Base-by-base conservation (phyloP, 495 filamentous ascomycete species). In the Tuber umbilicatum region DNA sequence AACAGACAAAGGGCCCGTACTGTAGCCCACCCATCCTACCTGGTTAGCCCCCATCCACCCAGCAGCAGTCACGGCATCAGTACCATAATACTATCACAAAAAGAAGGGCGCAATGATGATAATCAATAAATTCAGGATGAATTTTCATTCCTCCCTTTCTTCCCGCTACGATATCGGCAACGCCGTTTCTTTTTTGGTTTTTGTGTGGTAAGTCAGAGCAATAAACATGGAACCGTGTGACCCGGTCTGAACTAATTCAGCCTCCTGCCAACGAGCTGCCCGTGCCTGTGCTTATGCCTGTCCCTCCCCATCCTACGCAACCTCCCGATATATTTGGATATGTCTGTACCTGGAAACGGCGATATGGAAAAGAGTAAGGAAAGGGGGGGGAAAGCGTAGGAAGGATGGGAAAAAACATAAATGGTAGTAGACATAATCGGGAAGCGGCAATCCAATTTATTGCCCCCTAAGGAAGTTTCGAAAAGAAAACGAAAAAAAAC, bases 301-400 rank as follows among this genome's bases (percentile, higher is more conserved):
- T 60, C n/a, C n/a, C 55, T 17, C 50, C n/a, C 50, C 10, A 60
- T 10, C 50, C n/a, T 31, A 31, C n/a, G 27, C 14, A 64, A 31
- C 55, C 55, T 64, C 55, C 55, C 27, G n/a, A 31, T 64, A 64
- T 64, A 64, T 64, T 64, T 2, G 55, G 55, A 64, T 16, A 31
- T 64, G 27, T 31, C 55, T 31, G 55, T 64, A 31, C 55, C 55
- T 31, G 12, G 27, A 31, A 64, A 64, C 31, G n/a, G 23, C 12
- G 6, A 64, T 64, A 64, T 64, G 27, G 55, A 31, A 64, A 70
- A 70, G 38, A 70, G 35, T 27, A 70, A 70, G n/a, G 10, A n/a
- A 12, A 23, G 74, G 69, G 64, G 50, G 64, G 45, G 4, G 42
- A 72, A 73, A 73, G 55, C 55, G 12, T 31, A 9, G 16, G 55